Base-by-base conservation (phyloP, 1,139 yeast genomes). In the Suhomyces chickasaworum region DNA sequence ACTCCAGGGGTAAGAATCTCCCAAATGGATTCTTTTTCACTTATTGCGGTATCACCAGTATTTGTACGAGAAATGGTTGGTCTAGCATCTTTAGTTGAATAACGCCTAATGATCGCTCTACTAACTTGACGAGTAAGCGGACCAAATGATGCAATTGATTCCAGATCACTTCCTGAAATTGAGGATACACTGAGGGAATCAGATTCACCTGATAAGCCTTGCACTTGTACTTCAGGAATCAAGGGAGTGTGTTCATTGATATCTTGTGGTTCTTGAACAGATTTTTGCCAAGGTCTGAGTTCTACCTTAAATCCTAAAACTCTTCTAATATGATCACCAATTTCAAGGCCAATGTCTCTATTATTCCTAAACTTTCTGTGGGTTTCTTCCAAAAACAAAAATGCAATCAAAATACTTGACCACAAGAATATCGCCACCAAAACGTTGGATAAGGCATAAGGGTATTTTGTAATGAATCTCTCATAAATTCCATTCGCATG, bases 351-450 rank as follows among this genome's bases (percentile, higher is more conserved):
- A 37, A 61, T 53, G 57, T 83, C 88, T 47, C 69, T 66, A 45
- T 68, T 63, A 48, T 69, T 53, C 53, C 69, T 73, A 44, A 61
- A 64, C 33, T 63, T 60, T 16, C 69, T 76, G 56, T 80, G 84
- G 4, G 87, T 80, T 59, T 84, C 89, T 56, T 83, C 86, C 29
- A 84, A 61, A 54, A 83, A 82, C 42, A 84, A 69, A 45, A 78
- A 65, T 3, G 76, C 81, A 35, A 70, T 52, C 2, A 70, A 20
- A 12, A 72, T 53, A 22, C 83, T 75, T 34, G 66, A 44, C 62
- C 66, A 58, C 27, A 82, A 64, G 42, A 78, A 65, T 2, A 56
- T 7, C 3, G 81, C 74, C 20, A 83, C 82, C 3, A 78, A 78
- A 7, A 84, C 57, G 57, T 83, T 84, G 4, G 86, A 82, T 51